Base-by-base conservation (phyloP, 768 basidiomycete genomes). In the Panaeolus cyanescens region DNA sequence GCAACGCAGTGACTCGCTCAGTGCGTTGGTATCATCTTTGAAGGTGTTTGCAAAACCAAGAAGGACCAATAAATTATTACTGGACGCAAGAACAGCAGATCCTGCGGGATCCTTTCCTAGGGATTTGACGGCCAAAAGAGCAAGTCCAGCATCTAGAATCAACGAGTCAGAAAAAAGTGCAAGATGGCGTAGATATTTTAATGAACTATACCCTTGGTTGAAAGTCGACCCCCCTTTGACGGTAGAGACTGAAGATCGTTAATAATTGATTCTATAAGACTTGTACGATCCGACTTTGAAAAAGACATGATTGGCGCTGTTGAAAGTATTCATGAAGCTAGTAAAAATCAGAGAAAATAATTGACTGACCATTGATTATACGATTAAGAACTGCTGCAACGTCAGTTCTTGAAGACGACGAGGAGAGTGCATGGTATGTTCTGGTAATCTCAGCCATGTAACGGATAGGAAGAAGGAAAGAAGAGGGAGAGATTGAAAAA, bases 21-120 rank as follows among this genome's bases (percentile, higher is more conserved):
- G 78, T 2, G 87, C 88, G 12, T 88, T 87, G 2, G 71, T 69
- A 37, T 85, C 81, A 58, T 86, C 82, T 60, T 86, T 87, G 69
- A 88, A 81, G 5, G 80, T 71, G 5, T 75, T 70, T 8, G 85
- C 80, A 6, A 90, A 65, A 6, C 71, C 70, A 32, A 92, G 77
- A 20, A 94, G 76, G 19, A 78, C 74, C 2, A 81, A 79, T 22
- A 94, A 75, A 69, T 88, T 91, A 22, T 79, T 67, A 7, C 83
- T 67, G 1, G 77, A 76, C 5, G 84, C 81, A 22, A 93, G 78
- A 56, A 87, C 76, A 55, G 79, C 74, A 4, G 94, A 92, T 15
- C 90, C 90, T 3, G 85, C 75, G 0, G 85, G 87, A 56, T 87
- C 83, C 67, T 87, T 88, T 13, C 89, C 92, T 3, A 95, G 81